Conservation (phyloP, 352 stramenopile species). For the Elongisporangium prolatum region DNA sequence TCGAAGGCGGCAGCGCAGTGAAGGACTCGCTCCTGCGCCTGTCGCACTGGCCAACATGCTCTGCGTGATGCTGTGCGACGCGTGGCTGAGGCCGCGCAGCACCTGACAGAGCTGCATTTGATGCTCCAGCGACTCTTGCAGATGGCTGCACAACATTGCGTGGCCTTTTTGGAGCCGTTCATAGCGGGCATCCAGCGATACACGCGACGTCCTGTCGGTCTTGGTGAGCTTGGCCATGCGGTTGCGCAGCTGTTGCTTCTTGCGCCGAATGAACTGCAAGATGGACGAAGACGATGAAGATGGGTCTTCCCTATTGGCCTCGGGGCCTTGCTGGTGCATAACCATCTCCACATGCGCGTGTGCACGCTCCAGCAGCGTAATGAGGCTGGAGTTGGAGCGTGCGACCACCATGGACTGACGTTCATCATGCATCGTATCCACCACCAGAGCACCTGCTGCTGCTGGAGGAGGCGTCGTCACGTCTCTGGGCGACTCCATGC, state of each 20-base stretch:
- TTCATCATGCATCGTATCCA: not conserved
- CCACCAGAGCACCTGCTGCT: not conserved
- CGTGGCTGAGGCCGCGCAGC: slow-evolving; percentile 6
- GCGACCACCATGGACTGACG: not conserved
- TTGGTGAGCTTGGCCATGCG: slow-evolving; percentile 2
- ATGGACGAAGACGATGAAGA: not conserved
- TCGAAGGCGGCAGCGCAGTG: not conserved
- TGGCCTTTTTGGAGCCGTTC: slow-evolving; percentile 27
- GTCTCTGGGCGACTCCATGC: not conserved
- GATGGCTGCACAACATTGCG: slow-evolving; percentile 18
- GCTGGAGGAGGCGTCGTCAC: not conserved
- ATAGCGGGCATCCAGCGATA: slow-evolving; percentile 23
- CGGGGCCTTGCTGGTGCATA: not conserved
- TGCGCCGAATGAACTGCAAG: slow-evolving; percentile 11
- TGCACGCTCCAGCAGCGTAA: slow-evolving; percentile 23
- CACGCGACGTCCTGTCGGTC: not conserved
- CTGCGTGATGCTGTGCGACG: not conserved
- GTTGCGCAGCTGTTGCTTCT: slow-evolving; percentile 15
- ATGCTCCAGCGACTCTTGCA: slow-evolving; percentile 19
- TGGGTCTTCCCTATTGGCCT: not conserved
- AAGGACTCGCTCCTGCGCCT: slow-evolving; percentile 5
- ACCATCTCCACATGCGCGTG: slow-evolving; percentile 15
- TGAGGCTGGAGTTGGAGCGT: slow-evolving; percentile 15
- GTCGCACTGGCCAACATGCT: not conserved
- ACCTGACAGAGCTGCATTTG: slow-evolving; percentile 17